These are phyloP conservation scores for Tetrahymena elliotti DNA, from an alignment of 73 alveolate genomes.

Conservation along the genomic window DNA sequence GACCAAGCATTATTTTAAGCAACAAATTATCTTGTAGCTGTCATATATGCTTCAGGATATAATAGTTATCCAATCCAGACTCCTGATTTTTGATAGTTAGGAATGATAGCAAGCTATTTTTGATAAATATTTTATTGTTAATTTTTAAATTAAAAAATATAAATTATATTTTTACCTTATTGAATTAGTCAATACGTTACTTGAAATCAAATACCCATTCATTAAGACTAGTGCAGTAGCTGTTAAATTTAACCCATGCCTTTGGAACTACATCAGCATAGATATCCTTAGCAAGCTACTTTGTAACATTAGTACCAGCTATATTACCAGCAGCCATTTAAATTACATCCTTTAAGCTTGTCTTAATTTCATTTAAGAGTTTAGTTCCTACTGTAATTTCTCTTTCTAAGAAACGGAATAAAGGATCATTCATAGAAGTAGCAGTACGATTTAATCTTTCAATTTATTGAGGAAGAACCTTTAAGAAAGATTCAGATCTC, in stretches of 20 bases:
- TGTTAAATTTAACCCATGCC: constrained; percentile 80
- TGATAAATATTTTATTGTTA: background rate
- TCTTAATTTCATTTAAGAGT: constrained; percentile 62
- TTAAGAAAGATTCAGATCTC: constrained; percentile 56
- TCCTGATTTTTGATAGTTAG: constrained; percentile 35
- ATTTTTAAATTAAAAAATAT: background rate
- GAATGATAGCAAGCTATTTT: constrained; percentile 21
- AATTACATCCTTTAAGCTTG: constrained; percentile 63
- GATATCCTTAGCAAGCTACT: constrained; percentile 76
- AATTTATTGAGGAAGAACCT: constrained; percentile 61
- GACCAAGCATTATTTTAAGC: constrained; percentile 80
- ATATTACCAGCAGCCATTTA: constrained; percentile 80
- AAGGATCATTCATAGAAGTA: constrained; percentile 76
- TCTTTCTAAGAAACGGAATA: constrained; percentile 93
- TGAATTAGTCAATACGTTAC: constrained; percentile 78
- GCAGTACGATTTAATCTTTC: constrained; percentile 62
- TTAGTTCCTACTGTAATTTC: constrained; percentile 86
- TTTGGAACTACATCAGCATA: constrained; percentile 81
- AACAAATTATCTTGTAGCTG: constrained; percentile 96
- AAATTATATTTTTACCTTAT: constrained; percentile 41
- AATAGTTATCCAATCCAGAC: constrained; percentile 98
- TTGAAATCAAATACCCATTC: constrained; percentile 94
- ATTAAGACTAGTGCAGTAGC: constrained; percentile 79
- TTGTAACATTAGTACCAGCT: constrained; percentile 76
- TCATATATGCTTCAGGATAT: constrained; percentile 99